Evolutionary conservation across 2,329 filamentous ascomycete genomes (phyloP), one percentile per base, ranked within the genome.

Genomic region (Calonectria honghensis): DNA sequence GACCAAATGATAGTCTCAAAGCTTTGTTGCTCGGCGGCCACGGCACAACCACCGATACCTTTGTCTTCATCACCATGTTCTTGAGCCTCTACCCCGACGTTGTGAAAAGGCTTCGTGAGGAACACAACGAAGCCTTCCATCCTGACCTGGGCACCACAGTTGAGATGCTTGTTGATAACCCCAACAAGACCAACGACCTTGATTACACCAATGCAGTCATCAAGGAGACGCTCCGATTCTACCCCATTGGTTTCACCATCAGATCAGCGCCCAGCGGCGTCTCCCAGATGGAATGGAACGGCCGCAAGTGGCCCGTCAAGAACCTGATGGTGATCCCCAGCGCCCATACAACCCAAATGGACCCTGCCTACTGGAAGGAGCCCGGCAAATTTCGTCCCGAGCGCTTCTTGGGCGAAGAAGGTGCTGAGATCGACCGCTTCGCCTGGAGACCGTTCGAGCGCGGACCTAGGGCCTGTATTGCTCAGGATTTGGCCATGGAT

Each of bases 281-380:
- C n/a, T 61, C 57, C n/a, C 11, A 61, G 6, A 61, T 61, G 57
- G 57, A 61, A 2, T 61, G 57, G 57, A 61, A 61, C 32, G 57
- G 57, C 57, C 57, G 57, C 32, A 61, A 61, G 16, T 61, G 57
- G 57, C 57, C 57, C 4, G 57, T 61, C 1, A 61, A 61, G 57
- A 61, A 61, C 57, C n/a, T 61, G 57, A 61, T 61, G 57, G 57
- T 61, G 20, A 61, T 61, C 16, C 57, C 57, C n/a, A 61, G 57
- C 57, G 57, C 57, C 14, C 57, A 61, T n/a, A 61, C 57, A n/a
- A 61, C 57, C 3, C 35, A 61, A 2, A 61, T 61, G 57, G 57
- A 61, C n/a, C 57, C 57, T 39, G 57, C 32, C 5, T 29, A 61
- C 57, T 61, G 57, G 57, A 61, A 61, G 35, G 57, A 61, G n/a